A percentile compares a stretch with the other conserved stretches of the same genome.
Conservation (phyloP, 495 filamentous ascomycete genomes). For the Xylaria bambusicola region DNA sequence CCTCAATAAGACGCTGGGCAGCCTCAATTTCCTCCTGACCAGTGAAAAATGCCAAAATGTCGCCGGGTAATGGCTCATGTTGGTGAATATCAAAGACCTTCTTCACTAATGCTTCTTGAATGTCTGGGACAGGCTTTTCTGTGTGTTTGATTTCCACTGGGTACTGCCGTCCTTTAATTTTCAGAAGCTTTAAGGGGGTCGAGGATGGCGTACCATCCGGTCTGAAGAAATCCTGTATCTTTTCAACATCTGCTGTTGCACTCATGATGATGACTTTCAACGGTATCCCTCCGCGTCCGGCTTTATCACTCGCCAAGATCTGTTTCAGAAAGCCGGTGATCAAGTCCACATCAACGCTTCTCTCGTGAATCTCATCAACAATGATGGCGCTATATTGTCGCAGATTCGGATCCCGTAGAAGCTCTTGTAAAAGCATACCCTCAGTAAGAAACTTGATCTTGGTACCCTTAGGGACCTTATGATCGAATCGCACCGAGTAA, state of each 20-base stretch:
- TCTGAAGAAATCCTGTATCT: slow-evolving; percentile 73
- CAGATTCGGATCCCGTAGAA: slow-evolving; percentile 82
- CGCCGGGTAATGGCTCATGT: slow-evolving; percentile 85
- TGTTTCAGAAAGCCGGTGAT: slow-evolving; percentile 84
- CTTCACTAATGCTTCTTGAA: slow-evolving; percentile 78
- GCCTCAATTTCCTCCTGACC: slow-evolving; percentile 92
- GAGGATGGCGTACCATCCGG: slow-evolving; percentile 10
- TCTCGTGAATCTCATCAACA: slow-evolving; percentile 96
- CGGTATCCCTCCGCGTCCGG: slow-evolving; percentile 66
- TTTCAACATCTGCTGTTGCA: slow-evolving; percentile 87
- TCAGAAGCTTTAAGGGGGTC: slow-evolving; percentile 57
- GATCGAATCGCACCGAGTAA: slow-evolving; percentile 93
- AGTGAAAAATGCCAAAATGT: slow-evolving; percentile 90
- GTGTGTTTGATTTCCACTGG: slow-evolving; percentile 80
- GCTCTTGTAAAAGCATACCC: slow-evolving; percentile 94
- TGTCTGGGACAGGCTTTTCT: slow-evolving; percentile 74
- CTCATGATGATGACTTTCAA: slow-evolving; percentile 96
- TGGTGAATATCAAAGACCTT: slow-evolving; percentile 87
- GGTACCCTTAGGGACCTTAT: slow-evolving; percentile 66
- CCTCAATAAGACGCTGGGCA: slow-evolving; percentile 76
- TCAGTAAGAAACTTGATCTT: slow-evolving; percentile 94
- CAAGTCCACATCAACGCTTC: slow-evolving; percentile 94
- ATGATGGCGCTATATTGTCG: slow-evolving; percentile 84
- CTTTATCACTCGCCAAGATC: slow-evolving; percentile 59
- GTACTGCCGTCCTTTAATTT: slow-evolving; percentile 86